Evolutionary conservation across 352 stramenopile species (phyloP).

Genomic region (Phytophthora vignae): DNA sequence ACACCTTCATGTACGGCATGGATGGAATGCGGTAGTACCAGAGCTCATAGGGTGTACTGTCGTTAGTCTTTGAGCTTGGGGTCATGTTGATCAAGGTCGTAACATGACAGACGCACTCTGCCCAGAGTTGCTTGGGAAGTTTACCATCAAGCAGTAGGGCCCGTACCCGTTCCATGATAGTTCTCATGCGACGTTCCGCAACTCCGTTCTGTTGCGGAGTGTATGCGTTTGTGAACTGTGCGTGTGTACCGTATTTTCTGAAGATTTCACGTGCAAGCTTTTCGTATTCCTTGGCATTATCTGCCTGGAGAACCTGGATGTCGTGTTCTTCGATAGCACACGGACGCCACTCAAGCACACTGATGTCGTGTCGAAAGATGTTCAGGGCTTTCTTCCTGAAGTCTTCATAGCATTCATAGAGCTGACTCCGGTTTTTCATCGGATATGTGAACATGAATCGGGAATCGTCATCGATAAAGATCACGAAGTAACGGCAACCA

Average conservation of each 20-base stretch:
- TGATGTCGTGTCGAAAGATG: constrained; percentile 2
- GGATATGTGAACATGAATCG: too few relatives aligned
- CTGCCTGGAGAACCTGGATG: neutral
- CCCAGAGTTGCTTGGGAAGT: too few relatives aligned
- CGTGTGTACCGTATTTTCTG: constrained; percentile 8
- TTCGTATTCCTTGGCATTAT: too few relatives aligned
- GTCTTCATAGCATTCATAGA: too few relatives aligned
- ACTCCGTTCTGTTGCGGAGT: constrained; percentile 19
- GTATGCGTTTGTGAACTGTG: constrained; percentile 20
- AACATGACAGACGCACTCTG: constrained; percentile 12
- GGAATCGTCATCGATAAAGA: too few relatives aligned
- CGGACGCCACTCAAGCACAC: constrained; percentile 2
- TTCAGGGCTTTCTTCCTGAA: too few relatives aligned
- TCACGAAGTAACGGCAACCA: too few relatives aligned
- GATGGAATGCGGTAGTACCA: too few relatives aligned
- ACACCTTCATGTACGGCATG: too few relatives aligned
- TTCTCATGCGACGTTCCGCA: constrained; percentile 5
- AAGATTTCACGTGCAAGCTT: too few relatives aligned
- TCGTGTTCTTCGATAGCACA: neutral
- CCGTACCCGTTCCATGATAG: constrained; percentile 10
- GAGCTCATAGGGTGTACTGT: neutral
- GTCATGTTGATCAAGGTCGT: constrained; percentile 15
- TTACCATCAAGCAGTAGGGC: constrained; percentile 1
- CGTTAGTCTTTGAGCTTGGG: too few relatives aligned
- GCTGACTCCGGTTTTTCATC: too few relatives aligned